Percentiles rank a stretch among this genome's conserved stretches.
phyloP scores from a whole-genome alignment of 257 asterid species.

The Solanum stenotomum region DNA sequence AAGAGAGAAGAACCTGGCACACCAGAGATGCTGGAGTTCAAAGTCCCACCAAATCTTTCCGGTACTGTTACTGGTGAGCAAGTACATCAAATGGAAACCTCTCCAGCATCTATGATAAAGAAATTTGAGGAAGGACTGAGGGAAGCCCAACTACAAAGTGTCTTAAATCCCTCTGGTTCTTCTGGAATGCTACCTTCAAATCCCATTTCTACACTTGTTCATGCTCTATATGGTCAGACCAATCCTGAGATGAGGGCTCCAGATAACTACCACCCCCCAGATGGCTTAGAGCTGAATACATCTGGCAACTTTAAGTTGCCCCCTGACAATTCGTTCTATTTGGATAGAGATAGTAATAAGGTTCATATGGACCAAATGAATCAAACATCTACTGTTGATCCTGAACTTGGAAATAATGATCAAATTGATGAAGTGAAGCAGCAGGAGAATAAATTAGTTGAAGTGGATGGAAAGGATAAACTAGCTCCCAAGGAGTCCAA shows the following conservation, averaged over 20 bases:
- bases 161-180: constrained; percentile 19
- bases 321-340: constrained; percentile 7
- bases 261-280: constrained; percentile 18
- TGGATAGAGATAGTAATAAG: constrained; percentile 24
- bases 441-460: constrained; percentile 13
- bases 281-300: constrained; percentile 17
- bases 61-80: constrained; percentile 22
- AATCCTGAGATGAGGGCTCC: constrained; percentile 14
- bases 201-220: constrained; percentile 6
- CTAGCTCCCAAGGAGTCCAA: constrained; percentile 18
- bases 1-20: constrained; percentile 25
- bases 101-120: constrained; percentile 22
- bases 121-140: constrained; percentile 30
- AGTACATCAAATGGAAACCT: constrained; percentile 24
- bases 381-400: constrained; percentile 16
- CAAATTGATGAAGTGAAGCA: constrained; percentile 16
- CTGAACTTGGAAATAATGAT: constrained; percentile 7
- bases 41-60: constrained; percentile 21
- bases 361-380: constrained; percentile 22
- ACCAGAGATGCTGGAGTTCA: constrained; percentile 24
- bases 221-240: constrained; percentile 10
- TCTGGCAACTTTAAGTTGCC: constrained; percentile 16
- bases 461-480: constrained; percentile 16
- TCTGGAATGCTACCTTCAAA: constrained; percentile 3
- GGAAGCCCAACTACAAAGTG: constrained; percentile 21